A percentile compares a stretch with the other conserved stretches of the same genome.
Conservation (phyloP, 2,329 filamentous ascomycete species). For the Fusarium multiceps region DNA sequence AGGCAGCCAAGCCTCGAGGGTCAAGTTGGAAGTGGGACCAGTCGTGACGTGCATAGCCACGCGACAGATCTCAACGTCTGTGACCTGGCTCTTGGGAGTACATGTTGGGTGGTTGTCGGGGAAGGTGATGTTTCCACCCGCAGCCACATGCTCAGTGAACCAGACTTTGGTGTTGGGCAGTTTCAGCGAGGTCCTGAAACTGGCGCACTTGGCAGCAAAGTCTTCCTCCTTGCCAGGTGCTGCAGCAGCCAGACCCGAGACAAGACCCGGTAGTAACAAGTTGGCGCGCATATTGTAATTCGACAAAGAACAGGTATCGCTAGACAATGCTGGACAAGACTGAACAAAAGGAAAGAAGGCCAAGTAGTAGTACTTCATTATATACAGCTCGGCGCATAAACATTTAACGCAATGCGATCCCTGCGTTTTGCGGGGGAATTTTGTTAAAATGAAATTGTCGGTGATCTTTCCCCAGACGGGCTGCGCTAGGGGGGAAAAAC, state of each 20-base stretch:
- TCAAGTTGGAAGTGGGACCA: constrained; percentile 38
- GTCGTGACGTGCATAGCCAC: constrained; percentile 33
- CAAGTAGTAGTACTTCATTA: background rate
- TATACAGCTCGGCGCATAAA: constrained; percentile 24
- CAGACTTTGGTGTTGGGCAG: constrained; percentile 34
- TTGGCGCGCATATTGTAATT: constrained; percentile 15
- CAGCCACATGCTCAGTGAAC: constrained; percentile 34
- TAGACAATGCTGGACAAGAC: background rate
- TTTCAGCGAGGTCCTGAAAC: constrained; percentile 22
- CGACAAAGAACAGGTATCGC: background rate
- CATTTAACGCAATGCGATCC: background rate
- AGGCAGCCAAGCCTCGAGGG: constrained; percentile 60
- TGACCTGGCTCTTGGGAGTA: constrained; percentile 23
- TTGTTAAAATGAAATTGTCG: background rate
- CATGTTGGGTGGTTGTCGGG: constrained; percentile 32
- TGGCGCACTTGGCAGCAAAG: constrained; percentile 31
- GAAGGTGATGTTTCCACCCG: constrained; percentile 27
- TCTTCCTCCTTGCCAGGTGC: constrained; percentile 2
- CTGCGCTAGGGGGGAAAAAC: background rate
- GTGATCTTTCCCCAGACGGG: constrained; percentile 13
- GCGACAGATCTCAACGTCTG: constrained; percentile 31
- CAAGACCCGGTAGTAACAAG: constrained; percentile 9
- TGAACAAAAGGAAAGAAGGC: background rate
- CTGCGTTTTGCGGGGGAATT: background rate
- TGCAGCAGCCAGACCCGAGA: constrained; percentile 18